These are phyloP conservation scores for Ceratobasidium papillatum DNA, from an alignment of 1,284 basidiomycete species.

Conservation along the genomic window DNA sequence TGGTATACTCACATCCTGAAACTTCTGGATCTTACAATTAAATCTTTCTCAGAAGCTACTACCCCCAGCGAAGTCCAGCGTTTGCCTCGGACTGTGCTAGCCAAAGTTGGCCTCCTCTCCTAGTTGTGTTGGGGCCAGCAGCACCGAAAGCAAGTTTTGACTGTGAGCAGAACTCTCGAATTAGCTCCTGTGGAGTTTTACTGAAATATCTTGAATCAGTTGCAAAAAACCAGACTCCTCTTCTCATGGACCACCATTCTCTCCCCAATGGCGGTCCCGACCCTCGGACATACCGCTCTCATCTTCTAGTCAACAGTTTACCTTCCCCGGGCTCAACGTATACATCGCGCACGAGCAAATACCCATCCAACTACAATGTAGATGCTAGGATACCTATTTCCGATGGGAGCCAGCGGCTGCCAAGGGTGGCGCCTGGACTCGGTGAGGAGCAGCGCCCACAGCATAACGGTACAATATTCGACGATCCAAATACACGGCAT, in stretches of 20 bases:
- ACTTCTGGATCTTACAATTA: neutral
- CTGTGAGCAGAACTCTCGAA: neutral
- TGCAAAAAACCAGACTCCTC: neutral
- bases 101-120: neutral
- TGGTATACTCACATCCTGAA: neutral
- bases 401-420: neutral
- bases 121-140: neutral
- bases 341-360: neutral
- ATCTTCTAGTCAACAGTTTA: slow-evolving; percentile 2
- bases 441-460: slow-evolving; percentile 3
- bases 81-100: neutral
- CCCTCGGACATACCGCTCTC: neutral
- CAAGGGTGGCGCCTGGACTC: neutral
- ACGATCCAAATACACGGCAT: neutral
- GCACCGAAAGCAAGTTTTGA: neutral
- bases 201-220: neutral
- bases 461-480: neutral
- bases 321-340: neutral
- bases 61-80: neutral
- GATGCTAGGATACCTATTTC: neutral
- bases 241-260: neutral
- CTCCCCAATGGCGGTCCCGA: slow-evolving; percentile 10
- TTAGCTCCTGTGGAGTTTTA: neutral
- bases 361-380: neutral
- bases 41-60: neutral